Conservation (phyloP, 2,329 filamentous ascomycete genomes). For the Trichophyton mentagrophytes region DNA sequence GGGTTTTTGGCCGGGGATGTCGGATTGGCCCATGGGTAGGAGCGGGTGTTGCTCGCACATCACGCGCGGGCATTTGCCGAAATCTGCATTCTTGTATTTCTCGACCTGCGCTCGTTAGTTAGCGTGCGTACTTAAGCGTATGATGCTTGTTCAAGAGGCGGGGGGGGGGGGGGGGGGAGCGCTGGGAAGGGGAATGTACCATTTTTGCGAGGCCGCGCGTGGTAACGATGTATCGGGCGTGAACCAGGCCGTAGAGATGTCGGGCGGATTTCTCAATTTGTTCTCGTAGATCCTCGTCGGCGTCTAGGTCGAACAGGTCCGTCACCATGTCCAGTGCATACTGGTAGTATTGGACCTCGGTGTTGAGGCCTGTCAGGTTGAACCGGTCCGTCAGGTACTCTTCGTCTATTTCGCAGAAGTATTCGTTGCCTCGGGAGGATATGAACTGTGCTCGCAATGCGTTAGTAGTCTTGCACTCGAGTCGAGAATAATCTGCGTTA, state of each 20-base stretch:
- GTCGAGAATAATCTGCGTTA: background rate
- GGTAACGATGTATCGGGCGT: conserved; percentile 92
- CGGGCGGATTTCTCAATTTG: conserved; percentile 94
- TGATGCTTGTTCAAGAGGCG: background rate
- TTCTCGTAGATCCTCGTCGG: conserved; percentile 95
- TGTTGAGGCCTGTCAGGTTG: conserved; percentile 93
- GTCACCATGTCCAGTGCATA: conserved; percentile 96
- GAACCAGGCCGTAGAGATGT: conserved; percentile 89
- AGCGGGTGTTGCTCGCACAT: conserved; percentile 88
- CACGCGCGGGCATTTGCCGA: conserved; percentile 94
- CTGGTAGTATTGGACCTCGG: conserved; percentile 96
- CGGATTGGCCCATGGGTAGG: conserved; percentile 86
- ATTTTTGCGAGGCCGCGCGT: conserved; percentile 90
- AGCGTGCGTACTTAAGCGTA: background rate
- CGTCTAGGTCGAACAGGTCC: conserved; percentile 96
- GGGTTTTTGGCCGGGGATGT: conserved; percentile 72
- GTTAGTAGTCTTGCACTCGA: background rate
- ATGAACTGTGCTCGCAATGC: conserved; percentile 59
- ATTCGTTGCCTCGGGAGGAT: conserved; percentile 92
- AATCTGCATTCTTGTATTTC: conserved; percentile 97
- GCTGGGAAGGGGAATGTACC: conserved; percentile 44
- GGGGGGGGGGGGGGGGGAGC: background rate
- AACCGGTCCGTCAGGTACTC: conserved; percentile 97
- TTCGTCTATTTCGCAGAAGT: conserved; percentile 99
- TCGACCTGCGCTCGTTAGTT: conserved; percentile 53